Base-by-base conservation (phyloP, 768 basidiomycete genomes). In the Serendipita sp. region DNA sequence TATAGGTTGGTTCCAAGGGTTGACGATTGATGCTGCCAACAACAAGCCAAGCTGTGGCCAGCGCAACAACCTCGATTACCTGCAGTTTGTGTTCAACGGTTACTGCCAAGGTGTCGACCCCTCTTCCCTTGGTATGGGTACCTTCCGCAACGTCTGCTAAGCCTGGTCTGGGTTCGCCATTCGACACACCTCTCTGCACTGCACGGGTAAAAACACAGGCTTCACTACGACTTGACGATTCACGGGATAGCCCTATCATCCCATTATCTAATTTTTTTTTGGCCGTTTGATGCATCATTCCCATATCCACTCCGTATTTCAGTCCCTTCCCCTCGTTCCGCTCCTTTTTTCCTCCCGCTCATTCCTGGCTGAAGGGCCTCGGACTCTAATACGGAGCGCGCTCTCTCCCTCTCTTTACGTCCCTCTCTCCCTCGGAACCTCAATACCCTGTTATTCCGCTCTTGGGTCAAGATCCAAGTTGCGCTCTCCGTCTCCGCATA, bases 31-130 rank as follows among this genome's bases (percentile, higher is more conserved):
- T 31, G 62, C 62, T 42, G 65, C 65, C 22, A 69, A 67, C 38
- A 68, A 31, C 53, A 64, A 65, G 60, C 69, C 67, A 24, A 62
- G 65, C 62, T 72, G 71, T 63, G 50, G 31, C 20, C 62, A 64
- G 3, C 71, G 71, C 61, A 69, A 72, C 66, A 74, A 74, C 71
- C 67, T 74, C 65, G 72, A 73, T 64, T 74, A 74, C 64, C 62
- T 68, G 2, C 61, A 66, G 42, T 43, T 64, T 48, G 58, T 66
- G 44, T 28, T 64, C 62, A 67, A 67, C 61, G 53, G 53, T 11
- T 58, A 30, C 53, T n/a, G 22, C 26, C 53, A 58, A 33, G 53
- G 53, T 58, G 53, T 58, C 26, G 33, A 58, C 33, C 53, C 53
- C 4, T 22, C 53, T 24, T n/a, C 17, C 53, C 4, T 30, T 34